Evolutionary conservation across 2,329 filamentous ascomycete genomes (phyloP), one percentile per base, ranked within the genome.

Genomic region (Aspergillus eucalypticola): DNA sequence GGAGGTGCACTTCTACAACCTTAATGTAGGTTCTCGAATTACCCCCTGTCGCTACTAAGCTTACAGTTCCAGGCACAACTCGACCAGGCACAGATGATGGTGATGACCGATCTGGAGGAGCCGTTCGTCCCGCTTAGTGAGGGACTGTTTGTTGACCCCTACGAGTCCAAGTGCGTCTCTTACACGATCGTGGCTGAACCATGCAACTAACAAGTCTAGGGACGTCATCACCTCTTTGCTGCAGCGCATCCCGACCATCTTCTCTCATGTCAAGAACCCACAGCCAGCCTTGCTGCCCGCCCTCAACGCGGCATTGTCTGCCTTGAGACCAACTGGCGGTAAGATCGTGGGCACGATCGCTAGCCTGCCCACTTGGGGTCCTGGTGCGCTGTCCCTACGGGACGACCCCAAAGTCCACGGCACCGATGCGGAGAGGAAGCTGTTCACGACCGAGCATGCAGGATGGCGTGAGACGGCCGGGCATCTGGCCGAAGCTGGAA

Each of bases 1-100:
- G 76, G 92, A 97, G 69, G 90, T 99, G 61, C 95, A 99, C 73
- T 99, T 98, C 75, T 99, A 98, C 82, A 98, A 98, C 71, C 87
- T 96, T 69, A 92, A 88, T 71, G 88, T 91, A 81, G 79, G 88
- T 84, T 29, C 6, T 29, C 6, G 21, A 23, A 8, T 8, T 56
- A n/a, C 11, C 35, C 54, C n/a, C 21, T 41, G 27, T 42, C 63
- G 56, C 67, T 66, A 15, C 59, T 15, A 38, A 60, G 50, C 71
- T 76, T 48, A 78, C 59, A 41, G 8, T 39, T 39, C 27, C 41
- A 91, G 88, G 78, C 92, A 39, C 84, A 84, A 42, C 81, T 97
- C 44, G 89, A 95, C 58, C 88, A 92, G 77, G 92, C 95, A 8
- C 95, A 99, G 73, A 97, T 99, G 92, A 87, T 99, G 82, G 93